phyloP scores from a whole-genome alignment of 768 basidiomycete genomes.

The Leccinum boreale region DNA sequence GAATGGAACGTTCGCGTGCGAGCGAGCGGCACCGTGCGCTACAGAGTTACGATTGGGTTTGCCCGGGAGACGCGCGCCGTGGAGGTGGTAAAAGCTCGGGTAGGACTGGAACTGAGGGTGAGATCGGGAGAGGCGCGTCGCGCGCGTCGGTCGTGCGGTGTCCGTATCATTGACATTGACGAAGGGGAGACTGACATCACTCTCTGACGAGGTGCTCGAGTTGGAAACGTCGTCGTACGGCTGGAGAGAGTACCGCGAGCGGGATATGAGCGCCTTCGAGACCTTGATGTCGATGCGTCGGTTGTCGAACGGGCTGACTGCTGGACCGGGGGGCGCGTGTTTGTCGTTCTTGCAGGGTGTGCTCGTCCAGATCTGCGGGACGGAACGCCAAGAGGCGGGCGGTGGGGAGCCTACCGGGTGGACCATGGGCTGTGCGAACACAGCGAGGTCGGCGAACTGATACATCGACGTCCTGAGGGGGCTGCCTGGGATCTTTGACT shows the following conservation, averaged over 20 bases:
- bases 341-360: constrained; percentile 17
- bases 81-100: constrained; percentile 9
- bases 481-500: constrained; percentile 12
- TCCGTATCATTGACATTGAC: not conserved
- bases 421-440: not conserved
- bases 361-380: constrained; percentile 23
- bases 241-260: constrained; percentile 12
- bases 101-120: not conserved
- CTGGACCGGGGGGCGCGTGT: not conserved
- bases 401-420: constrained; percentile 7
- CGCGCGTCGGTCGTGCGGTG: not conserved
- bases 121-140: not conserved
- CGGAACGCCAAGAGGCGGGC: constrained; percentile 13
- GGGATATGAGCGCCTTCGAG: constrained; percentile 21
- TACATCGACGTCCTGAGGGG: constrained; percentile 21
- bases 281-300: not conserved
- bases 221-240: constrained; percentile 11
- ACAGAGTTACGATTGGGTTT: not conserved
- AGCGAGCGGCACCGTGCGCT: constrained; percentile 15
- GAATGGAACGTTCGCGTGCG: constrained; percentile 1
- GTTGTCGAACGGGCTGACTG: constrained; percentile 1
- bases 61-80: constrained; percentile 4
- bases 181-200: not conserved
- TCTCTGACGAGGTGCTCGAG: constrained; percentile 6
- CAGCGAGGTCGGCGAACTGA: not conserved